These are phyloP conservation scores for Cercospora berteroae DNA, from an alignment of 2,329 filamentous ascomycete genomes.

Conservation along the genomic window DNA sequence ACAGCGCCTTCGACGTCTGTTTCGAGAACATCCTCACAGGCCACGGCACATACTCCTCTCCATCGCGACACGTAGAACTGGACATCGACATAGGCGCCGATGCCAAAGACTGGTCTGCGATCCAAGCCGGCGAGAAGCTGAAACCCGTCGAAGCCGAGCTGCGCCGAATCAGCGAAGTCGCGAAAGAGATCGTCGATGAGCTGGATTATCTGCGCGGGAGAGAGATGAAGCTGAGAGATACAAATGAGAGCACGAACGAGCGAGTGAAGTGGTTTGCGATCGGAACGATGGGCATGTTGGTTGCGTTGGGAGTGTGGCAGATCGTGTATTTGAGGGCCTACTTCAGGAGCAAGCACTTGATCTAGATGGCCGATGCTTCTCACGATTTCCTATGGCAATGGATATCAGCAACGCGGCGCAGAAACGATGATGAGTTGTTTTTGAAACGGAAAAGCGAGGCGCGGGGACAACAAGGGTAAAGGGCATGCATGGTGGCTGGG, in stretches of 20 bases:
- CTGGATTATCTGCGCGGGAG: conserved; percentile 91
- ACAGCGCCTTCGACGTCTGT: conserved; percentile 94
- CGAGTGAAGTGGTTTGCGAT: conserved; percentile 98
- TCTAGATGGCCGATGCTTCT: conserved; percentile 35
- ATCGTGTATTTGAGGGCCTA: conserved; percentile 96
- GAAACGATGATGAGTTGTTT: not conserved
- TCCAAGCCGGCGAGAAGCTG: conserved; percentile 94
- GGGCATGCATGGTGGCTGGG: not conserved
- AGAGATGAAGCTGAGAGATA: conserved; percentile 95
- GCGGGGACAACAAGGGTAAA: not conserved
- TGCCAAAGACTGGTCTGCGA: conserved; percentile 96
- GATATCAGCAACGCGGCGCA: not conserved
- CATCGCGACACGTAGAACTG: conserved; percentile 75
- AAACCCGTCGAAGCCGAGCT: conserved; percentile 96
- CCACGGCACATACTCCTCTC: conserved; percentile 43
- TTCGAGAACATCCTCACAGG: conserved; percentile 79
- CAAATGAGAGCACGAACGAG: conserved; percentile 99
- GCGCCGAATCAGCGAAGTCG: conserved; percentile 85
- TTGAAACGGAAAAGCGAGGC: not conserved
- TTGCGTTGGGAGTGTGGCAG: conserved; percentile 92
- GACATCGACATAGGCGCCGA: conserved; percentile 96
- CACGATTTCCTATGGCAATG: not conserved
- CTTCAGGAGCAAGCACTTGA: conserved; percentile 71
- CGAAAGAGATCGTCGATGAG: conserved; percentile 82
- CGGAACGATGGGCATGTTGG: conserved; percentile 84